Base-by-base conservation (phyloP, 83 land plant genomes). In the Picea abies region DNA sequence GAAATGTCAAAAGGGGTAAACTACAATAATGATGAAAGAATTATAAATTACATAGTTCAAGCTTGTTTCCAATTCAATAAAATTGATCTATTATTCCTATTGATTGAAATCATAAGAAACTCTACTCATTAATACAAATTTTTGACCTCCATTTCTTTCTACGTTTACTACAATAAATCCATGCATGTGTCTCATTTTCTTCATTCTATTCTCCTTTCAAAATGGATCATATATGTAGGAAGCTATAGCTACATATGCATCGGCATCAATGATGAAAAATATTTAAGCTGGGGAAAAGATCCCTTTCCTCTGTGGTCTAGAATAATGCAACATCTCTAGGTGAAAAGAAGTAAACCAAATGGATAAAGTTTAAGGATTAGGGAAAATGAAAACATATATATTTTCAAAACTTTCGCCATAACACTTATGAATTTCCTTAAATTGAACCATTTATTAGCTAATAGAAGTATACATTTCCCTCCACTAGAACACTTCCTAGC, bases 181-280 rank as follows among this genome's bases (percentile, higher is more conserved):
- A 37, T 69, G 20, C 44, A 35, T 17, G 41, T 39, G 5, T 39
- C 41, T 39, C 5, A 70, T 37, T 70, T 70, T 35, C 75, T 39
- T 39, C 49, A 17, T 19, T 39, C 49, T 16, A 4, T 3, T 70
- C 44, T 10, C 32, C 49, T 17, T 26, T 39, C 41, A 39, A 39
- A 39, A 39, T 3, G 41, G 41, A 37, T 44, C 75, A 84, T 81
- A 19, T 12, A 6, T 70, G 10, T 5, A 37, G 20, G 19, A 70
- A 70, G 37, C 39, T 70, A 19, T 19, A 70, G 47, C 75, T 89
- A 39, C 19, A 7, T 17, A 70, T 70, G 47, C 75, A 70, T 7
- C 49, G 9, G 39, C 16, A 37, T 37, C 19, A 39, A 70, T 70
- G 4, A 70, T 39, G 75, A 35, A 37, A 69, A 17, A 1, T 14